These are phyloP conservation scores for Pichia manshurica DNA, from an alignment of 805 yeast species.

Conservation along the genomic window DNA sequence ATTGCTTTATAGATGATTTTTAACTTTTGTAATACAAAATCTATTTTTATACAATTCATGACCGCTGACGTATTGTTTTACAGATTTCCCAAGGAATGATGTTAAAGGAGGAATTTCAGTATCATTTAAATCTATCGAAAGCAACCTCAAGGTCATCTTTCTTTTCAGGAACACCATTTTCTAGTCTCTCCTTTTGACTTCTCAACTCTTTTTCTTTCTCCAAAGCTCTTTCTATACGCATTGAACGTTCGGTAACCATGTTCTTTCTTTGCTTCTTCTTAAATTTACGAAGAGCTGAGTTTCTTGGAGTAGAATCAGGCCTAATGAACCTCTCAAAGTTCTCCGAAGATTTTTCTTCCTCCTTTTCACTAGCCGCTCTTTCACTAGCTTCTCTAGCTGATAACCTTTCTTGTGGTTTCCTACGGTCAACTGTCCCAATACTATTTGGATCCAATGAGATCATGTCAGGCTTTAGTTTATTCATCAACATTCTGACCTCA, in stretches of 20 bases:
- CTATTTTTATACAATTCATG: not conserved
- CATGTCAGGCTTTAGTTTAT: conserved; percentile 88
- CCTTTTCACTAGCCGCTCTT: conserved; percentile 28
- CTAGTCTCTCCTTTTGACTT: conserved; percentile 41
- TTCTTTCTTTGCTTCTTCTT: conserved; percentile 79
- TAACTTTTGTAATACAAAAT: not conserved
- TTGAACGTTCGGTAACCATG: conserved; percentile 78
- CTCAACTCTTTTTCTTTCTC: conserved; percentile 69
- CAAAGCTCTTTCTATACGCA: conserved; percentile 69
- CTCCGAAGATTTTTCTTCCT: conserved; percentile 34
- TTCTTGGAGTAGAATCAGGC: conserved; percentile 71
- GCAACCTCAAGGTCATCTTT: conserved; percentile 49
- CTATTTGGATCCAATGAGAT: conserved; percentile 83
- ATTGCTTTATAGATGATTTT: not conserved
- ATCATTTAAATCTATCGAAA: conserved; percentile 44
- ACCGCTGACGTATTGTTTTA: not conserved
- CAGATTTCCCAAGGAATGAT: no score
- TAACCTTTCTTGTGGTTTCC: conserved; percentile 58
- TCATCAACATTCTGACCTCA: conserved; percentile 79
- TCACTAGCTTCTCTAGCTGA: conserved; percentile 53
- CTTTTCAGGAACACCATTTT: conserved; percentile 44
- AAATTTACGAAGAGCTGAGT: conserved; percentile 75
- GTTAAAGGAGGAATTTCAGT: no score
- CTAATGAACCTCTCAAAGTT: conserved; percentile 51
- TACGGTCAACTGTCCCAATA: conserved; percentile 77